Evolutionary conservation across 179 eudicot genomes (phyloP).

Genomic region (Nepenthes alata): DNA sequence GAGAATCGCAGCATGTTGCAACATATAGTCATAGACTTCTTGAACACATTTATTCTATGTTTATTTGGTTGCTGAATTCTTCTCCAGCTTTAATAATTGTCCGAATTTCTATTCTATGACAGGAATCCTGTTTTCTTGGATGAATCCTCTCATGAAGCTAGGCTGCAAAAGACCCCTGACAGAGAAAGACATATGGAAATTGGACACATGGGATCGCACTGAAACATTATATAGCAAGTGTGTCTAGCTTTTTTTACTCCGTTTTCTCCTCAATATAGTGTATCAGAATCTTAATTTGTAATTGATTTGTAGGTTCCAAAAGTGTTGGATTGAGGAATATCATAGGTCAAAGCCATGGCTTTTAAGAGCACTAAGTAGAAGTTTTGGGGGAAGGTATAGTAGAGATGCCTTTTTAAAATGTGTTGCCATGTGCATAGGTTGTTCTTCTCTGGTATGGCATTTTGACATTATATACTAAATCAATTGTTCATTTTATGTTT

Average conservation of each 20-base stretch:
- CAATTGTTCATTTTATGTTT: conserved; percentile 9
- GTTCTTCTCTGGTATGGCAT: background rate
- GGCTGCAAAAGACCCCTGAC: conserved; percentile 69
- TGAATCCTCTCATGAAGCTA: conserved; percentile 68
- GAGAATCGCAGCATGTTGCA: too few relatives aligned
- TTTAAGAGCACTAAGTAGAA: conserved; percentile 52
- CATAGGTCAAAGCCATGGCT: conserved; percentile 58
- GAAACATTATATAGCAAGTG: conserved; percentile 59
- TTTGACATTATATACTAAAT: conserved; percentile 3
- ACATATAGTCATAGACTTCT: too few relatives aligned
- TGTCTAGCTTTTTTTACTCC: conserved; percentile 10
- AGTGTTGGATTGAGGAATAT: conserved; percentile 64
- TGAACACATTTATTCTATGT: too few relatives aligned
- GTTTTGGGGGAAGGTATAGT: conserved; percentile 76
- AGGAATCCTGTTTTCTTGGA: conserved; percentile 68
- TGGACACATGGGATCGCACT: conserved; percentile 80
- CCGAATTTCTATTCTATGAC: conserved; percentile 1
- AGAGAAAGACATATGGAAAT: conserved; percentile 80
- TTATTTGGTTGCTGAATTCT: too few relatives aligned
- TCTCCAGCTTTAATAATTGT: too few relatives aligned
- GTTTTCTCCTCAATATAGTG: background rate
- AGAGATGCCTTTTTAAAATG: background rate
- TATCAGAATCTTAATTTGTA: background rate
- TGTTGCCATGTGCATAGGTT: background rate
- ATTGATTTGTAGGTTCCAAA: conserved; percentile 42